Conservation (phyloP, 2,329 filamentous ascomycete genomes). For the Periconia digitata region DNA sequence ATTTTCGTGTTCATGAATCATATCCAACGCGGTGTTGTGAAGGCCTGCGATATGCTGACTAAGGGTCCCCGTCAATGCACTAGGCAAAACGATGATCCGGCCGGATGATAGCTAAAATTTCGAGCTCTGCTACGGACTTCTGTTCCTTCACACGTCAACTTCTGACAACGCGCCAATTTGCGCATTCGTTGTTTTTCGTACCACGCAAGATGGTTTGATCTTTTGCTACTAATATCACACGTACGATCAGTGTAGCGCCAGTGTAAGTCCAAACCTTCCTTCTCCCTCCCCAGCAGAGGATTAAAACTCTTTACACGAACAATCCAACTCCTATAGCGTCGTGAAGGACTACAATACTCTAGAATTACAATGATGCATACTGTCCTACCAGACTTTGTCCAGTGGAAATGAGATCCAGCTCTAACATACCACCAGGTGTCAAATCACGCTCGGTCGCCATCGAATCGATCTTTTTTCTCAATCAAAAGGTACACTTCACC, state of each 20-base stretch:
- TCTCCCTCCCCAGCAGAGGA: constrained; percentile 42
- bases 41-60: too few relatives aligned
- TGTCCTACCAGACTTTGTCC: constrained; percentile 10
- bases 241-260: not conserved
- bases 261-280: constrained; percentile 7
- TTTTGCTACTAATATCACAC: not conserved
- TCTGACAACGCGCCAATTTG: constrained; percentile 1
- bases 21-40: too few relatives aligned
- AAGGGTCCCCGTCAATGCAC: not conserved
- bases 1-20: too few relatives aligned
- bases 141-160: not conserved
- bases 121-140: not conserved
- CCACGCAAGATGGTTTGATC: not conserved
- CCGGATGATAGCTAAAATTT: not conserved
- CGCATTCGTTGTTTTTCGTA: not conserved
- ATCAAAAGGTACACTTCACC: constrained; percentile 46
- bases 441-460: not conserved
- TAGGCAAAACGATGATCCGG: not conserved
- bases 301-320: constrained; percentile 50
- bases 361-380: constrained; percentile 60
- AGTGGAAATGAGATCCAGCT: constrained; percentile 1
- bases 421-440: constrained; percentile 22
- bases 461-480: not conserved
- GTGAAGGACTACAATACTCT: constrained; percentile 57
- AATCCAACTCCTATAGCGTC: constrained; percentile 61